Percentiles rank a stretch among this genome's conserved stretches.
Conservation (phyloP, 1,139 yeast species). For the Taphrina betulina region DNA sequence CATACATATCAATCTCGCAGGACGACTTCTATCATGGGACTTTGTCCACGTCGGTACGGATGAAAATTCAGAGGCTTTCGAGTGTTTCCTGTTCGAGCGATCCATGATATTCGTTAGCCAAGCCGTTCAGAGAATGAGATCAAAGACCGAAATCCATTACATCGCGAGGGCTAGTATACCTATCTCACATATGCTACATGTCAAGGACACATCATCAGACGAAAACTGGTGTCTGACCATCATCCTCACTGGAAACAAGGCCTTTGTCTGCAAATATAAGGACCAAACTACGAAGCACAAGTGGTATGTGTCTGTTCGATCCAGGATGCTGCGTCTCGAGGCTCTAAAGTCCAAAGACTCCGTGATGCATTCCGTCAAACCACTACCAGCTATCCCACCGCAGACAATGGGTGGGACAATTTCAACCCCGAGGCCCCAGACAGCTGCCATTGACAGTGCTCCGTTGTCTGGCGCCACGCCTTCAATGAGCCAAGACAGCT, state of each 20-base stretch:
- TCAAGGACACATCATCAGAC: not conserved
- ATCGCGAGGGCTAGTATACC: not conserved
- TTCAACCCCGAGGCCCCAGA: too few relatives aligned
- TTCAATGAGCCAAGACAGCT: not conserved
- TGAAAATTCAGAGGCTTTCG: not conserved
- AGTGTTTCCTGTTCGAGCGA: not conserved
- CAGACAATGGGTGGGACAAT: not conserved
- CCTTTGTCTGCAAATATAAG: not conserved
- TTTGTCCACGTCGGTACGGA: not conserved
- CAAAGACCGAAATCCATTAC: not conserved
- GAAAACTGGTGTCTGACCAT: not conserved
- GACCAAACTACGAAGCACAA: not conserved
- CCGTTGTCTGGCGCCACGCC: not conserved
- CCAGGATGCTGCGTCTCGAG: not conserved
- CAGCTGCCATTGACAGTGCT: not conserved
- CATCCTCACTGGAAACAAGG: not conserved
- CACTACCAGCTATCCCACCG: not conserved
- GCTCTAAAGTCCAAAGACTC: not conserved
- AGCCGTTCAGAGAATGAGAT: not conserved
- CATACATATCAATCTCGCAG: not conserved
- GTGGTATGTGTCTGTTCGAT: not conserved
- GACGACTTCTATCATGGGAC: not conserved
- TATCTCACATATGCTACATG: too few relatives aligned
- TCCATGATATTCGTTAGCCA: not conserved
- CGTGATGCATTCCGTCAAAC: not conserved